Base-by-base conservation (phyloP, 371 early-diverging fungal species). In the Quaeritorhiza haematococci region DNA sequence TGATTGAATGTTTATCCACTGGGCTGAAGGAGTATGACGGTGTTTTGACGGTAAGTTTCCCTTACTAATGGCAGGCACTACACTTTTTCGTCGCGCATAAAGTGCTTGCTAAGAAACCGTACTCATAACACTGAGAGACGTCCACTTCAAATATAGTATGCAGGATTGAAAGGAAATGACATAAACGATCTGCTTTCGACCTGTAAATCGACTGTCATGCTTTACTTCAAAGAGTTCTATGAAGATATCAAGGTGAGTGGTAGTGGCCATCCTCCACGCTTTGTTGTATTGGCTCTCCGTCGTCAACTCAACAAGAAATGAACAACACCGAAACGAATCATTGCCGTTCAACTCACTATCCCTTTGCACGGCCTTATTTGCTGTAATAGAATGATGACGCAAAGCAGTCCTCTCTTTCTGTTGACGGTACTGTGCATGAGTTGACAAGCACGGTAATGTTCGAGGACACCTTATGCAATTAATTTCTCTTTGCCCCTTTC, bases 401-500 rank as follows among this genome's bases (percentile, higher is more conserved):
- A 29, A 63, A 58, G n/a, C 50, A 53, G 41, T 26, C 53, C 1
- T 51, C 52, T 15, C 72, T 90, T 46, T 84, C 89, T 35, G 75
- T 67, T 26, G 93, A 93, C 66, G 93, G 90, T 58, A 90, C 90
- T 26, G 90, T 93, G 1, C 88, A 90, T 62, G 91, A 93, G 64
- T 66, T 88, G 58, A 87, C 91, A 0, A 87, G 85, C 65, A 82
- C 84, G 64, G 91, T 87, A 80, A 73, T 67, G 23, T 33, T 43
- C 1, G 15, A 10, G 8, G 1, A 21, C 23, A 30, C 27, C 23
- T 34, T 19, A 38, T 33, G 17, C 13, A 8, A 3, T 32, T n/a
- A n/a, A n/a, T n/a, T n/a, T n/a, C n/a, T n/a, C 23, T 50, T 23
- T 53, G 30, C 4, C 7, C 41, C 19, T 4, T 46, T 48, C 28